Percentiles rank a stretch among this genome's conserved stretches.
Evolutionary conservation across 2,329 filamentous ascomycete genomes (phyloP).

Genomic region (Onygenales sp.): DNA sequence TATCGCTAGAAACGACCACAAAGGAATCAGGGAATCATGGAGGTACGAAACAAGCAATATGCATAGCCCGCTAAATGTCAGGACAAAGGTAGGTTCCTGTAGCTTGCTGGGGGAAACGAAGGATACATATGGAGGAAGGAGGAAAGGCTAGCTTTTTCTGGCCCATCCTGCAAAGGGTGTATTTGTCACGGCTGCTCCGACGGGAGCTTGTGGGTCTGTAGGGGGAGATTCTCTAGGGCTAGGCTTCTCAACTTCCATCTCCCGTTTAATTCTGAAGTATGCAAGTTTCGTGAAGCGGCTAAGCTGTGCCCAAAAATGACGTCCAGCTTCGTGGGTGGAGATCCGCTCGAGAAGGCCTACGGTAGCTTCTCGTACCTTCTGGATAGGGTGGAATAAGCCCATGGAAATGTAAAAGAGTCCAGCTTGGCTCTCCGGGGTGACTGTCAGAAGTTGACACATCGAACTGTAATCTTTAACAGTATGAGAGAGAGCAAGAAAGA

Average conservation of each 20-base stretch:
- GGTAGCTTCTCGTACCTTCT: slow-evolving; percentile 66
- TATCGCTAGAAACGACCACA: neutral
- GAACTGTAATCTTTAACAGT: slow-evolving; percentile 73
- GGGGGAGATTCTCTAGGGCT: slow-evolving; percentile 15
- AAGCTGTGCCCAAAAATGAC: slow-evolving; percentile 83
- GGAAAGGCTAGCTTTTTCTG: slow-evolving; percentile 14
- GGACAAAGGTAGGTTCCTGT: neutral
- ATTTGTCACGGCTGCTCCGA: slow-evolving; percentile 27
- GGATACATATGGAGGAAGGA: neutral
- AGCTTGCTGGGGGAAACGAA: neutral
- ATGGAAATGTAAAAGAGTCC: slow-evolving; percentile 86
- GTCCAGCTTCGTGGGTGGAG: slow-evolving; percentile 75
- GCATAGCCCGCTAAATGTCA: neutral
- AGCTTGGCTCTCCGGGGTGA: slow-evolving; percentile 75
- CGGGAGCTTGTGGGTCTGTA: slow-evolving; percentile 22
- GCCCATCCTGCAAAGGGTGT: slow-evolving; percentile 6
- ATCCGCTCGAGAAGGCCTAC: slow-evolving; percentile 75
- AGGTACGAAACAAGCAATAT: neutral
- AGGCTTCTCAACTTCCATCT: slow-evolving; percentile 29
- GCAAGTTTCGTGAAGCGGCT: slow-evolving; percentile 84
- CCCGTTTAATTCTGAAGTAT: slow-evolving; percentile 68
- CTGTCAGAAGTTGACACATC: slow-evolving; percentile 71
- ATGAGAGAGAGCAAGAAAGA: slow-evolving; percentile 72
- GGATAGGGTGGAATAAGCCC: slow-evolving; percentile 82
- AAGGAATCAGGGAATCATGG: neutral